Percentiles rank a stretch among this genome's conserved stretches.
phyloP scores from a whole-genome alignment of 495 filamentous ascomycete genomes.

The Penicillium desertorum region DNA sequence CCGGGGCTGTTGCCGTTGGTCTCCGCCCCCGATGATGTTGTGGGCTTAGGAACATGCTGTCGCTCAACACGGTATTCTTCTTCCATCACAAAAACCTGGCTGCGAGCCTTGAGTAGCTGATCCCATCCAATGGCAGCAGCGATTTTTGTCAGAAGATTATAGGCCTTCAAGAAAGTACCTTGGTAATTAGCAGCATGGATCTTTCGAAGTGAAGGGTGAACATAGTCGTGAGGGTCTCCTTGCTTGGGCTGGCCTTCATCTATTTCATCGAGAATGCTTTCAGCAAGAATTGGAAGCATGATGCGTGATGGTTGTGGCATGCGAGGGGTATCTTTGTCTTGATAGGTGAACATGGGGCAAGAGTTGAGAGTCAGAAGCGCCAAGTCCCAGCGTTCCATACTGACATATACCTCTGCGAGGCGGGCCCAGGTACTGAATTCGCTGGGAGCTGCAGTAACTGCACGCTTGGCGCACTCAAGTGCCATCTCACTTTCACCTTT shows the following conservation, averaged over 20 bases:
- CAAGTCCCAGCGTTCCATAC: slow-evolving; percentile 88
- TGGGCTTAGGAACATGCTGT: slow-evolving; percentile 59
- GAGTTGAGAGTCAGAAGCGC: slow-evolving; percentile 96
- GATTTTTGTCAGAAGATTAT: slow-evolving; percentile 90
- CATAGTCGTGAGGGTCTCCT: slow-evolving; percentile 67
- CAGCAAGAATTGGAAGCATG: slow-evolving; percentile 78
- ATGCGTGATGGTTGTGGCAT: slow-evolving; percentile 90
- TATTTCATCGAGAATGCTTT: slow-evolving; percentile 93
- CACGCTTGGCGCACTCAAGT: slow-evolving; percentile 87
- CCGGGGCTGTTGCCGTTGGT: slow-evolving; percentile 41
- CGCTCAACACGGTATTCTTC: slow-evolving; percentile 95
- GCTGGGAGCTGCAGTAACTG: slow-evolving; percentile 89
- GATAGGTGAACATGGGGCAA: slow-evolving; percentile 99
- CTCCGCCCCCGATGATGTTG: slow-evolving; percentile 48
- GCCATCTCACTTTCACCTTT: slow-evolving; percentile 87
- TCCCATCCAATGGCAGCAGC: slow-evolving; percentile 97
- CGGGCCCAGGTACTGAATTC: slow-evolving; percentile 97
- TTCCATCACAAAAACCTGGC: slow-evolving; percentile 98
- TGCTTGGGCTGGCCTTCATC: slow-evolving; percentile 82
- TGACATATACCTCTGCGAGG: slow-evolving; percentile 87
- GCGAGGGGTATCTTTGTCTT: slow-evolving; percentile 92
- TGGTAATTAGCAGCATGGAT: slow-evolving; percentile 85
- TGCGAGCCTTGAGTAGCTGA: slow-evolving; percentile 85
- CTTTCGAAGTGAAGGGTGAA: slow-evolving; percentile 83
- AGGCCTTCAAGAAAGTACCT: slow-evolving; percentile 93